These are phyloP conservation scores for Collybia mongolica DNA, from an alignment of 768 basidiomycete species.

Conservation along the genomic window DNA sequence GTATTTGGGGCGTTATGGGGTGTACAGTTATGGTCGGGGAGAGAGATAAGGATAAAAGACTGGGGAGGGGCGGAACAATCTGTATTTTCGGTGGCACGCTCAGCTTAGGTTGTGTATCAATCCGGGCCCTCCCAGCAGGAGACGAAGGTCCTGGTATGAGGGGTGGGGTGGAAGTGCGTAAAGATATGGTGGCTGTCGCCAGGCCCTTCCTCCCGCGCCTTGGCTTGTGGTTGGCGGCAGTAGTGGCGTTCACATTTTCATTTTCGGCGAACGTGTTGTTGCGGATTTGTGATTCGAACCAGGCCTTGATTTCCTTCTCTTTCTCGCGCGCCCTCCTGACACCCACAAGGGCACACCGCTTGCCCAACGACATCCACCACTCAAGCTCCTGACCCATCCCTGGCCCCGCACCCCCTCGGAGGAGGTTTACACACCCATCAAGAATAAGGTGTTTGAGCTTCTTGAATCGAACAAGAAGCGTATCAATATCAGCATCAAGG, in stretches of 20 bases:
- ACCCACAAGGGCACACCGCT: slow-evolving; percentile 58
- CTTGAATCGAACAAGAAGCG: slow-evolving; percentile 48
- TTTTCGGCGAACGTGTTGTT: background rate
- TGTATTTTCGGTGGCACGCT: slow-evolving; percentile 39
- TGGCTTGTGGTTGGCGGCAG: slow-evolving; percentile 17
- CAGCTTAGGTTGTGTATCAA: slow-evolving; percentile 3
- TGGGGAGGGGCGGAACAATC: slow-evolving; percentile 54
- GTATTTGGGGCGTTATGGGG: slow-evolving; percentile 8
- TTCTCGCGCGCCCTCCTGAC: slow-evolving; percentile 60
- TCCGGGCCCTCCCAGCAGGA: slow-evolving; percentile 2
- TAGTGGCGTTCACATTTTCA: slow-evolving; percentile 10
- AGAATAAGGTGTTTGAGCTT: slow-evolving; percentile 64
- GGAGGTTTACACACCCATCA: slow-evolving; percentile 61
- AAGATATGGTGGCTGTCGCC: slow-evolving; percentile 64
- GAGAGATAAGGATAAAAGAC: slow-evolving; percentile 44
- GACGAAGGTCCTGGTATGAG: slow-evolving; percentile 8
- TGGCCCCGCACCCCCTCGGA: slow-evolving; percentile 50
- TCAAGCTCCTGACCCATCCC: slow-evolving; percentile 14
- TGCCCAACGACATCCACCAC: slow-evolving; percentile 62
- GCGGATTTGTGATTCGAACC: slow-evolving; percentile 36
- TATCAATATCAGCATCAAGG: slow-evolving; percentile 50
- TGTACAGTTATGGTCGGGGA: slow-evolving; percentile 26
- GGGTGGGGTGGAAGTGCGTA: slow-evolving; percentile 34
- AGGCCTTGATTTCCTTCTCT: slow-evolving; percentile 59
- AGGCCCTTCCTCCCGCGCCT: slow-evolving; percentile 57